Conservation (phyloP, 2,329 filamentous ascomycete species). For the Colletotrichum lentis region DNA sequence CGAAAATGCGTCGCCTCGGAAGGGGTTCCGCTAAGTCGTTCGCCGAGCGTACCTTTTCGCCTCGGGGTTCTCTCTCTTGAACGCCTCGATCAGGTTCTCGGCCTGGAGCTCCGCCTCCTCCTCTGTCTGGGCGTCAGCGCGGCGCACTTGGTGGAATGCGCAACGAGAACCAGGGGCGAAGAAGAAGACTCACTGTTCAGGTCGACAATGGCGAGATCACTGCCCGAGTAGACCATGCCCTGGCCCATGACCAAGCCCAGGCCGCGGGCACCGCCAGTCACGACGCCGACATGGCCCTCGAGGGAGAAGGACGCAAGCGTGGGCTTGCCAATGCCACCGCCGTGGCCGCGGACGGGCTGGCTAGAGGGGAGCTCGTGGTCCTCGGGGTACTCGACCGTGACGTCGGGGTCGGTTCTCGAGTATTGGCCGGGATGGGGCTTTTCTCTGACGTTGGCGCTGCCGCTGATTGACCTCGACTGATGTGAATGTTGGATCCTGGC, state of each 20-base stretch:
- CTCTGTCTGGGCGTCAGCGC: slow-evolving; percentile 21
- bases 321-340: slow-evolving; percentile 82
- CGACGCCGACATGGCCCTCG: slow-evolving; percentile 81
- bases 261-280: slow-evolving; percentile 90
- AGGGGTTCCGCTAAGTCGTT: background rate
- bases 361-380: slow-evolving; percentile 77
- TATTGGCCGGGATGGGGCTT: slow-evolving; percentile 65
- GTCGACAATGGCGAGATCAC: slow-evolving; percentile 90
- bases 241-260: slow-evolving; percentile 93
- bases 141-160: background rate
- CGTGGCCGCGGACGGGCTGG: slow-evolving; percentile 75
- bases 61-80: slow-evolving; percentile 81
- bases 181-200: slow-evolving; percentile 75
- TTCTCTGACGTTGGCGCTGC: slow-evolving; percentile 46
- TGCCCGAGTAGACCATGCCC: slow-evolving; percentile 86
- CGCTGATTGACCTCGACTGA: slow-evolving; percentile 44
- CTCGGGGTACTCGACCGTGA: slow-evolving; percentile 80
- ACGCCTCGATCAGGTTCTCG: slow-evolving; percentile 74
- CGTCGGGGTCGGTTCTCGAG: slow-evolving; percentile 80
- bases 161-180: background rate
- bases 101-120: slow-evolving; percentile 86
- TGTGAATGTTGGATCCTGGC: slow-evolving; percentile 32
- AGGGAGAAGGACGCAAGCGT: slow-evolving; percentile 88
- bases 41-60: slow-evolving; percentile 64
- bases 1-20: background rate